Percentiles rank a stretch among this genome's conserved stretches.
Conservation (phyloP, 106 monocot genomes). For the Agapanthus africanus region DNA sequence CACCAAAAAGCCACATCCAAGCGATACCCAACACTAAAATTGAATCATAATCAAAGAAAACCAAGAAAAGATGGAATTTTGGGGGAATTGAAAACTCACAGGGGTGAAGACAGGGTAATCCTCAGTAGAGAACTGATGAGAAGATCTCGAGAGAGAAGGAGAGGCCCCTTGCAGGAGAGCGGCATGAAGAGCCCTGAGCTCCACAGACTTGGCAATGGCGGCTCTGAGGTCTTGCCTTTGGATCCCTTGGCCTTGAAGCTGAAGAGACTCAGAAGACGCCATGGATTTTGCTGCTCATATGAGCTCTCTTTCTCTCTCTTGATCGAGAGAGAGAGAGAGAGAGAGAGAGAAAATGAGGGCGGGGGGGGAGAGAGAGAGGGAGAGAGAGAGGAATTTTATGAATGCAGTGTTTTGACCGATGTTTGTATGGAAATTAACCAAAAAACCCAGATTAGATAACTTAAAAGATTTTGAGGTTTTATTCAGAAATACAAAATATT, state of each 20-base stretch:
- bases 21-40: neutral
- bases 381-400: too few species aligned
- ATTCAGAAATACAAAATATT: too few species aligned
- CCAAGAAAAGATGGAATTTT: neutral
- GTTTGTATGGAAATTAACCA: too few species aligned
- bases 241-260: slow-evolving; percentile 16
- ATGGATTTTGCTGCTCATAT: slow-evolving; percentile 11
- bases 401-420: too few species aligned
- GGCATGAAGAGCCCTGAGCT: slow-evolving; percentile 77
- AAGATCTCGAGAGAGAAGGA: slow-evolving; percentile 35
- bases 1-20: neutral
- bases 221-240: slow-evolving; percentile 56
- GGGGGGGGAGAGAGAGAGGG: too few species aligned
- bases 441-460: too few species aligned
- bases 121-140: slow-evolving; percentile 36
- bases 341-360: slow-evolving; percentile 1
- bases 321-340: neutral
- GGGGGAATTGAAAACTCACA: slow-evolving; percentile 27
- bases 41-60: neutral
- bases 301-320: too few species aligned
- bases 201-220: slow-evolving; percentile 70
- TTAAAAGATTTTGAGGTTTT: too few species aligned
- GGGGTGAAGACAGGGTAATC: slow-evolving; percentile 97
- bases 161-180: slow-evolving; percentile 64
- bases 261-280: slow-evolving; percentile 26